Evolutionary conservation across 2,329 filamentous ascomycete species (phyloP).

Genomic region (Claviceps pusilla): DNA sequence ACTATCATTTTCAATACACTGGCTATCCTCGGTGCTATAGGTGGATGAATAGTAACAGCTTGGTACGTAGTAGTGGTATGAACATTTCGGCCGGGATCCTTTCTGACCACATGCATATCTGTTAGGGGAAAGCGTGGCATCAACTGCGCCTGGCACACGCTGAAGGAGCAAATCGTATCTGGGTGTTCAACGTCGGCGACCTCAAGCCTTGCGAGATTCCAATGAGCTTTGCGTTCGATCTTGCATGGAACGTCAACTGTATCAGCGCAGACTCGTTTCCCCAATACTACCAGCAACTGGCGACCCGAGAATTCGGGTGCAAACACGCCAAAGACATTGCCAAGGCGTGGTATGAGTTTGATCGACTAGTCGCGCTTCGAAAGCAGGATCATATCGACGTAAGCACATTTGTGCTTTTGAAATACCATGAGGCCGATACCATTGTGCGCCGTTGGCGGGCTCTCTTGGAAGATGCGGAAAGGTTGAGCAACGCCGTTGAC

Average conservation of each 20-base stretch:
- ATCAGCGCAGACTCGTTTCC: constrained; percentile 25
- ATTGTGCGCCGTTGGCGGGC: constrained; percentile 38
- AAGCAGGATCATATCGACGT: constrained; percentile 47
- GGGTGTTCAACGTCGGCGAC: constrained; percentile 50
- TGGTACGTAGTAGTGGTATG: constrained; percentile 18
- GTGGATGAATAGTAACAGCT: constrained; percentile 47
- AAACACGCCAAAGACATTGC: constrained; percentile 31
- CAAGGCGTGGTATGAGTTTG: constrained; percentile 37
- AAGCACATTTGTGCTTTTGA: constrained; percentile 39
- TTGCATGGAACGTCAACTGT: constrained; percentile 39
- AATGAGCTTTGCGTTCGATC: constrained; percentile 38
- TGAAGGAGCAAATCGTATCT: constrained; percentile 34
- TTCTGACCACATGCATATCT: not conserved
- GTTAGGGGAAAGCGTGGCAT: constrained; percentile 25
- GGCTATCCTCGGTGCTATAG: constrained; percentile 45
- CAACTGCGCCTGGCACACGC: constrained; percentile 41
- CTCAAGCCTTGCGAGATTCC: constrained; percentile 43
- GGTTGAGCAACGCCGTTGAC: constrained; percentile 28
- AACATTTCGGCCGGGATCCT: not conserved
- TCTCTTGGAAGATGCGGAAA: constrained; percentile 29
- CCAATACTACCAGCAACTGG: constrained; percentile 30
- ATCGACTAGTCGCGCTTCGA: constrained; percentile 31
- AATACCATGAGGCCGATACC: constrained; percentile 44
- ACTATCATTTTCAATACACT: constrained; percentile 47
- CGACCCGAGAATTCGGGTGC: constrained; percentile 34